Evolutionary conservation across 2,329 filamentous ascomycete genomes (phyloP).

Genomic region (Pyrenochaeta sp.): DNA sequence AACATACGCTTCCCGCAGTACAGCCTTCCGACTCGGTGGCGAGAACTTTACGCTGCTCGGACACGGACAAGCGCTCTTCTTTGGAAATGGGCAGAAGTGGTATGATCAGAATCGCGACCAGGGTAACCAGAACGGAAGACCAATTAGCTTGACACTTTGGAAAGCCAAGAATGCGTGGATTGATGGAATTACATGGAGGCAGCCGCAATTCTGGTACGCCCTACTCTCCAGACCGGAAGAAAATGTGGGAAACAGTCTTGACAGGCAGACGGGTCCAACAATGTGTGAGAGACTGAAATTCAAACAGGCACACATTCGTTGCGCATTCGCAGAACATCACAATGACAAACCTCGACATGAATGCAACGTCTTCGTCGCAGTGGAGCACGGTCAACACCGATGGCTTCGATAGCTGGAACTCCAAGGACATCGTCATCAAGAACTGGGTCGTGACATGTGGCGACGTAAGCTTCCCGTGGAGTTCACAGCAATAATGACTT

Average conservation of each 20-base stretch:
- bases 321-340: conserved; percentile 60
- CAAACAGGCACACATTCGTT: conserved; percentile 52
- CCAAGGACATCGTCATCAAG: conserved; percentile 54
- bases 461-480: conserved; percentile 30
- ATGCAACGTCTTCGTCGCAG: conserved; percentile 55
- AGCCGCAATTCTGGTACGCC: conserved; percentile 59
- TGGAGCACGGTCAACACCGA: conserved; percentile 62
- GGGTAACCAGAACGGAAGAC: conserved; percentile 56
- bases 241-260: no score
- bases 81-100: conserved; percentile 42
- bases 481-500: neutral
- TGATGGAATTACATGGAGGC: conserved; percentile 54
- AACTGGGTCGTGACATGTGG: conserved; percentile 56
- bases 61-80: conserved; percentile 35
- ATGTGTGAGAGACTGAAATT: neutral
- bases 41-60: conserved; percentile 32
- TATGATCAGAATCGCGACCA: conserved; percentile 52
- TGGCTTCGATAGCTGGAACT: conserved; percentile 62
- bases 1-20: conserved; percentile 31
- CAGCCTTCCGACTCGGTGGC: conserved; percentile 35
- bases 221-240: no score
- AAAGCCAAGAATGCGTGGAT: conserved; percentile 56
- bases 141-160: conserved; percentile 58
- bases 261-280: no score
- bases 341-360: conserved; percentile 63